Percentiles rank a stretch among this genome's conserved stretches.
These are phyloP conservation scores for Cadophora luteo-olivacea DNA, from an alignment of 2,329 filamentous ascomycete species.

Conservation along the genomic window DNA sequence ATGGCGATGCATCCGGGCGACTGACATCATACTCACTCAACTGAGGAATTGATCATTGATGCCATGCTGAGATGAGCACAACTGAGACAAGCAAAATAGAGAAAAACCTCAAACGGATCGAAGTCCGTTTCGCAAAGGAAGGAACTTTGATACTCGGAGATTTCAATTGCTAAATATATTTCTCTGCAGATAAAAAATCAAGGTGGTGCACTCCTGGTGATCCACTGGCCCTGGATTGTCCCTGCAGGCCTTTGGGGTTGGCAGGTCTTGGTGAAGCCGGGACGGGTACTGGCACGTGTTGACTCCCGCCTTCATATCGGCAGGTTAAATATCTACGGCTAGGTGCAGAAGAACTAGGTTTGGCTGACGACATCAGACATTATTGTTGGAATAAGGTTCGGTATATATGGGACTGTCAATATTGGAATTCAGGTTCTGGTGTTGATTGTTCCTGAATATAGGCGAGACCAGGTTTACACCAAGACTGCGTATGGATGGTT, in stretches of 20 bases:
- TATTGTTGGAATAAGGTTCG: neutral
- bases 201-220: constrained; percentile 8
- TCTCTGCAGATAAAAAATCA: constrained; percentile 7
- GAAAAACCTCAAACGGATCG: neutral
- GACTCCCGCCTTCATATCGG: neutral
- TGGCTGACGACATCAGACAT: constrained; percentile 7
- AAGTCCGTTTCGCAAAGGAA: neutral
- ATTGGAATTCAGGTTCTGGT: neutral
- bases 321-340: neutral
- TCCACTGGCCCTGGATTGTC: constrained; percentile 1
- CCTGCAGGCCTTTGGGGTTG: constrained; percentile 9
- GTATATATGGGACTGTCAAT: neutral
- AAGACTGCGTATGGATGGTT: neutral
- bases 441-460: neutral
- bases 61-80: neutral
- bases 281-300: neutral
- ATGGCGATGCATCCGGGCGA: constrained; percentile 1
- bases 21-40: constrained; percentile 5
- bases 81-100: neutral
- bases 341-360: neutral
- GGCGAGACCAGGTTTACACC: neutral
- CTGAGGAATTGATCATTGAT: neutral
- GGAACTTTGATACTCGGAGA: constrained; percentile 13
- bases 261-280: constrained; percentile 7
- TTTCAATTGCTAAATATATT: constrained; percentile 22